Evolutionary conservation across 805 yeast species (phyloP).

Genomic region (Suhomyces vadensis): DNA sequence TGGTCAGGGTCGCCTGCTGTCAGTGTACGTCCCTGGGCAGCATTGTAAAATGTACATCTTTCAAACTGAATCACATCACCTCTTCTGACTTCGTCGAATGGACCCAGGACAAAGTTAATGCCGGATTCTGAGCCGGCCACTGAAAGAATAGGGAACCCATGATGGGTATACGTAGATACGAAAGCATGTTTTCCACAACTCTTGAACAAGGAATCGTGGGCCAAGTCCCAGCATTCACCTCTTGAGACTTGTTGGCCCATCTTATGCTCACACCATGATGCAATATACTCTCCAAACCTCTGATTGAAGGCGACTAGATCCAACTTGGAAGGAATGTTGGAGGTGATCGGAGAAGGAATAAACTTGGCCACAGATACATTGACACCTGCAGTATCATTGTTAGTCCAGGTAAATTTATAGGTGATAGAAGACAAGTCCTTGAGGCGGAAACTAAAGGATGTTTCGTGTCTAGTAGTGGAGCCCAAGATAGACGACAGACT

Average conservation of each 20-base stretch:
- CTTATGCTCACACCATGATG: conserved; percentile 54
- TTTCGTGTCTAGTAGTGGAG: conserved; percentile 15
- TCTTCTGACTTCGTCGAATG: conserved; percentile 44
- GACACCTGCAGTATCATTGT: conserved; percentile 20
- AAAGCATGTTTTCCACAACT: conserved; percentile 62
- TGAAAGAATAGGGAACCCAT: conserved; percentile 46
- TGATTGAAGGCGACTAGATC: conserved; percentile 35
- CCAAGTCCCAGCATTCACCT: conserved; percentile 66
- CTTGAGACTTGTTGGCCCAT: conserved; percentile 50
- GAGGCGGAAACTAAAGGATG: conserved; percentile 39
- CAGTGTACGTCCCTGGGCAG: conserved; percentile 33
- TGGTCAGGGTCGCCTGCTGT: conserved; percentile 56
- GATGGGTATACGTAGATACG: conserved; percentile 47
- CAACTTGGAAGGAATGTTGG: conserved; percentile 28
- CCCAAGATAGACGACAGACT: conserved; percentile 14
- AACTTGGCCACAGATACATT: conserved; percentile 31
- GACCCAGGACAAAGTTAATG: conserved; percentile 17
- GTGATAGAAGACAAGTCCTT: conserved; percentile 42
- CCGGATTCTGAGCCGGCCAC: conserved; percentile 21
- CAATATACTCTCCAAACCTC: conserved; percentile 52
- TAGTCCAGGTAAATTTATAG: conserved; percentile 43
- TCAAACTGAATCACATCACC: conserved; percentile 60
- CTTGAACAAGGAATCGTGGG: conserved; percentile 51
- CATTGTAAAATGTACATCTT: conserved; percentile 39
- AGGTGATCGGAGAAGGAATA: conserved; percentile 45